Percentiles rank a stretch among this genome's conserved stretches.
phyloP scores from a whole-genome alignment of 805 yeast genomes.

The Candida suzukii region DNA sequence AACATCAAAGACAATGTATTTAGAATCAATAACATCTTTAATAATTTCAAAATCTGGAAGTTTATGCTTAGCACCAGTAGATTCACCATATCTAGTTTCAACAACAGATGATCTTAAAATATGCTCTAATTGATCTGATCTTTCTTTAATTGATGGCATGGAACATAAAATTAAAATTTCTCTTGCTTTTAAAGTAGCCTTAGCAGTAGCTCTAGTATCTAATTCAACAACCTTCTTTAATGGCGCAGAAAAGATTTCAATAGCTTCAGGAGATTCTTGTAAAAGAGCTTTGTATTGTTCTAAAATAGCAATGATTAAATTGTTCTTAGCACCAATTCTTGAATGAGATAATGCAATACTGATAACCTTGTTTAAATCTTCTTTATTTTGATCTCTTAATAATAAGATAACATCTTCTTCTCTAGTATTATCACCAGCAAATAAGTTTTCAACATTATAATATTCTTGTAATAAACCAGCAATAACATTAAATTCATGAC shows the following conservation, averaged over 20 bases:
- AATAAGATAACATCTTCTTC: constrained; percentile 86
- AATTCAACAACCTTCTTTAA: constrained; percentile 79
- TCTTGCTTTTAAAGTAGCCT: constrained; percentile 91
- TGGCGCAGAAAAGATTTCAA: constrained; percentile 61
- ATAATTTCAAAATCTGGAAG: constrained; percentile 76
- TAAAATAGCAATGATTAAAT: constrained; percentile 77
- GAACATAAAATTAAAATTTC: constrained; percentile 96
- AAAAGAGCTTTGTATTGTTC: constrained; percentile 74
- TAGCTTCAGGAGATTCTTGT: constrained; percentile 61
- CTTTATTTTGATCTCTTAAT: constrained; percentile 82
- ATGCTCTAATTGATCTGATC: constrained; percentile 96
- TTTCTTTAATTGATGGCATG: constrained; percentile 90
- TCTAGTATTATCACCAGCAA: constrained; percentile 67
- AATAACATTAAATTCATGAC: constrained; percentile 77
- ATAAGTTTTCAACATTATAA: constrained; percentile 68
- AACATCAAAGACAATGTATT: constrained; percentile 93
- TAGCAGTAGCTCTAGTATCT: constrained; percentile 85
- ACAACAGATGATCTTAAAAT: constrained; percentile 88
- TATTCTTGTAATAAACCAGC: constrained; percentile 65
- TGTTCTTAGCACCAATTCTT: constrained; percentile 89
- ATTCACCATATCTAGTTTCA: constrained; percentile 83
- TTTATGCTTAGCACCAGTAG: constrained; percentile 61
- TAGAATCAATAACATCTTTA: constrained; percentile 91
- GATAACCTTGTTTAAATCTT: constrained; percentile 68
- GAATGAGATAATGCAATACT: constrained; percentile 78